These are phyloP conservation scores for Manihot esculenta DNA, from an alignment of 441 rosid genomes.

Conservation along the genomic window DNA sequence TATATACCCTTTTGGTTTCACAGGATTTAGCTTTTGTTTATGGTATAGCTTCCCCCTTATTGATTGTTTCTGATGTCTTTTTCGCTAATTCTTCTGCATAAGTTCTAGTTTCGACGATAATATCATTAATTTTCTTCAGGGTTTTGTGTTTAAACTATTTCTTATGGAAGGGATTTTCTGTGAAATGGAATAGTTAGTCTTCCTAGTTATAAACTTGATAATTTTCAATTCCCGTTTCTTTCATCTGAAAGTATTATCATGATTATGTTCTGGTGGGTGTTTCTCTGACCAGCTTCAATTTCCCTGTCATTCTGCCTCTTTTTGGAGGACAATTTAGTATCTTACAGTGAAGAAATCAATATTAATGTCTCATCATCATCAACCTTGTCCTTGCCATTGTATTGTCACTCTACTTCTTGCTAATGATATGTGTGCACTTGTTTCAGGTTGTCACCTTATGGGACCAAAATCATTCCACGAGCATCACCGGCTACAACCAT, in stretches of 20 bases:
- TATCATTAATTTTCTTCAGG: slow-evolving; percentile 1
- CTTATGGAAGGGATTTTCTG: not conserved
- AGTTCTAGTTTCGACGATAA: not conserved
- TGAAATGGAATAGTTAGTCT: not conserved
- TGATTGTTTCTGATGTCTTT: not conserved
- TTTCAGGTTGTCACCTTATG: slow-evolving; percentile 48
- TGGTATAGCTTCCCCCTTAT: not conserved
- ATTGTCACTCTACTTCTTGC: slow-evolving; percentile 7
- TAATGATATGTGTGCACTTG: slow-evolving; percentile 24
- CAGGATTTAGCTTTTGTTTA: too few relatives aligned
- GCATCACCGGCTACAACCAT: slow-evolving; percentile 66
- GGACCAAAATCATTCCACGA: slow-evolving; percentile 33
- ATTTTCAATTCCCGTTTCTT: too few relatives aligned
- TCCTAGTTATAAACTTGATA: too few relatives aligned
- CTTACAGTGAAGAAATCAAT: not conserved
- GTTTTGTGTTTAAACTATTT: not conserved
- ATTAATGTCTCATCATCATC: not conserved
- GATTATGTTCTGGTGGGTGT: too few relatives aligned
- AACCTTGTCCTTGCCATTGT: slow-evolving; percentile 7
- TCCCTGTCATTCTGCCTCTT: too few relatives aligned
- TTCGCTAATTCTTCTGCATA: not conserved
- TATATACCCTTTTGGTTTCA: too few relatives aligned
- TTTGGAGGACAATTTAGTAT: not conserved
- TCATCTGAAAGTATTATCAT: too few relatives aligned
- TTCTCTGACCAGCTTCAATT: too few relatives aligned